Conservation (phyloP, 345 rosid species). For the Limnanthes douglasii region DNA sequence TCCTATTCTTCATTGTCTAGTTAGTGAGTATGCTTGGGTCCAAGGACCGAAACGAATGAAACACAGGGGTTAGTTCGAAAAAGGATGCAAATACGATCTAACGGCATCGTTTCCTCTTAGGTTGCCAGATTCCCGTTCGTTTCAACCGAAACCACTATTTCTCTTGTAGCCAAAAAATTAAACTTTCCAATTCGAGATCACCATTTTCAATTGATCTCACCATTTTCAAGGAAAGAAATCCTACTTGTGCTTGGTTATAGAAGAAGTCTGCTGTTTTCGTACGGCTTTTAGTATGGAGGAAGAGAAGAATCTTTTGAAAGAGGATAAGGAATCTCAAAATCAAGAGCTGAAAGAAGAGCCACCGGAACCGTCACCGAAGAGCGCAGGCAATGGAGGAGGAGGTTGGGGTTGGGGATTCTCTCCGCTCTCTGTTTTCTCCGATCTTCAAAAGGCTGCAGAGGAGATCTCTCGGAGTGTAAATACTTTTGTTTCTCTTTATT, state of each 20-base stretch:
- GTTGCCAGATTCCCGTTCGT: too few relatives aligned
- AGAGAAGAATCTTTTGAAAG: constrained; percentile 11
- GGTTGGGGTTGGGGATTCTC: constrained; percentile 96
- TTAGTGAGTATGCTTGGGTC: too few relatives aligned
- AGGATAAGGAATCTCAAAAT: constrained; percentile 11
- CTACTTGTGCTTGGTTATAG: too few relatives aligned
- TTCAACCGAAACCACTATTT: too few relatives aligned
- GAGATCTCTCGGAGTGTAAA: constrained; percentile 89
- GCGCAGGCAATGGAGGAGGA: constrained; percentile 27
- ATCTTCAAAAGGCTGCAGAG: constrained; percentile 90
- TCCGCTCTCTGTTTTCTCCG: constrained; percentile 63
- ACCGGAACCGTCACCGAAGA: constrained; percentile 9
- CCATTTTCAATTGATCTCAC: constrained; percentile 2
- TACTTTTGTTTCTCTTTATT: constrained; percentile 1
- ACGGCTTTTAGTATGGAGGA: constrained; percentile 49
- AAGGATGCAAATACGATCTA: too few relatives aligned
- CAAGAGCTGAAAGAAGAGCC: constrained; percentile 3
- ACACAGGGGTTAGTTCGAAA: too few relatives aligned
- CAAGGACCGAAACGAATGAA: too few relatives aligned
- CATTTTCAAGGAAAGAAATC: not conserved
- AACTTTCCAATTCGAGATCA: too few relatives aligned
- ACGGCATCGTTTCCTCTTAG: too few relatives aligned
- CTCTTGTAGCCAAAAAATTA: too few relatives aligned
- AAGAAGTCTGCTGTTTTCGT: too few relatives aligned
- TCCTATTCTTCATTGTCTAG: too few relatives aligned